These are phyloP conservation scores for Chloris gayana DNA, from an alignment of 176 grass and related monocot species.

Conservation along the genomic window DNA sequence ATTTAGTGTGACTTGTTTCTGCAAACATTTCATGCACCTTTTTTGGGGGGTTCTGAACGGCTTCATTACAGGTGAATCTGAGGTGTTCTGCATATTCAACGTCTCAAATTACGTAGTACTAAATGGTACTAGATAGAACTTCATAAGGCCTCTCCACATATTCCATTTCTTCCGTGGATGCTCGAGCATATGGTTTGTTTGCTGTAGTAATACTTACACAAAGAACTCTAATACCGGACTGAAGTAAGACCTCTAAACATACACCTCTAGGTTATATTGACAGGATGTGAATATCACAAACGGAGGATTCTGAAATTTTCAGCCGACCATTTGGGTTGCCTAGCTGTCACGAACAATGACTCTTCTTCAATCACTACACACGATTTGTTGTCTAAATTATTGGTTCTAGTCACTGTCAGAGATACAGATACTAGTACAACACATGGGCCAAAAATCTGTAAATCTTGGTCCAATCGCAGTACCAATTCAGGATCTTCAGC, in stretches of 20 bases:
- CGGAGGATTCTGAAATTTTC: not conserved
- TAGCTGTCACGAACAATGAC: constrained; percentile 1
- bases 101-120: not conserved
- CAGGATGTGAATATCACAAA: not conserved
- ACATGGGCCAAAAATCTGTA: not conserved
- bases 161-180: not conserved
- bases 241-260: not conserved
- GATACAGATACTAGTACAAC: too few relatives aligned
- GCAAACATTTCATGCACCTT: not conserved
- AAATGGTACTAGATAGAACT: not conserved
- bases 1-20: constrained; percentile 24
- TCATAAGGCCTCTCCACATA: not conserved
- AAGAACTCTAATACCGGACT: not conserved
- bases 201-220: not conserved
- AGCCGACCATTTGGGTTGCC: constrained; percentile 15
- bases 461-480: not conserved
- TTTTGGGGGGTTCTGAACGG: not conserved
- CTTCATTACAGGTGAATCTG: not conserved
- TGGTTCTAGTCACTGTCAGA: constrained; percentile 18
- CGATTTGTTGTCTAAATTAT: not conserved
- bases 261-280: not conserved
- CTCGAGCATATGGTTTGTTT: not conserved
- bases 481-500: not conserved
- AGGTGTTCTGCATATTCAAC: not conserved
- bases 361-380: not conserved